Conservation (phyloP, 2,329 filamentous ascomycete genomes). For the Cladosporium sp. region DNA sequence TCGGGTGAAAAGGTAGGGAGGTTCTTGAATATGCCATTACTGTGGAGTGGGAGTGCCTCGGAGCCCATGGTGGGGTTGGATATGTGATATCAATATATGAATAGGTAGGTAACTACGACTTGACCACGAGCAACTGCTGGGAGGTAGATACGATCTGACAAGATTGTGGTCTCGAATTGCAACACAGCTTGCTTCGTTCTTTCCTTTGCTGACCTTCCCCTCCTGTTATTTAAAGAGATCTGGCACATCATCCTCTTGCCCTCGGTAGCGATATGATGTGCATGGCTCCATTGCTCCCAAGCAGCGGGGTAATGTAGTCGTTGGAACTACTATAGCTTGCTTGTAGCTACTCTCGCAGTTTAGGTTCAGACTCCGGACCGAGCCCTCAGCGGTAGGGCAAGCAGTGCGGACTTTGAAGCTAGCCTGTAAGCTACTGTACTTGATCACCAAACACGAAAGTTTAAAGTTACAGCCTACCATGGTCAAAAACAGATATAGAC, state of each 20-base stretch:
- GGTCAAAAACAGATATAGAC: neutral
- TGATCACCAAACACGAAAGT: neutral
- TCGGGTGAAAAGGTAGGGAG: slow-evolving; percentile 50
- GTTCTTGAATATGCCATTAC: slow-evolving; percentile 52
- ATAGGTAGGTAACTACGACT: neutral
- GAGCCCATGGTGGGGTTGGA: slow-evolving; percentile 30
- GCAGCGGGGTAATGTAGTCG: slow-evolving; percentile 8
- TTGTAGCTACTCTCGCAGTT: neutral
- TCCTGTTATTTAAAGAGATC: neutral
- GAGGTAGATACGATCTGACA: neutral
- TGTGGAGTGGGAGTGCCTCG: slow-evolving; percentile 29
- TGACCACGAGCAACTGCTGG: neutral
- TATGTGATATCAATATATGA: neutral
- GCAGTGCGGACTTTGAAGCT: neutral
- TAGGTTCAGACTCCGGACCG: neutral
- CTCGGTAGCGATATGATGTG: slow-evolving; percentile 6
- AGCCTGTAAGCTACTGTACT: neutral
- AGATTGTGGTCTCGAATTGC: neutral
- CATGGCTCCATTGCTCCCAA: neutral
- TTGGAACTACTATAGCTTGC: neutral
- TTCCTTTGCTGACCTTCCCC: neutral
- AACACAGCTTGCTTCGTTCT: neutral
- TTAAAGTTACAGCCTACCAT: neutral
- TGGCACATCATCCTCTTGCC: neutral
- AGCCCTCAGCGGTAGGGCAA: neutral